Evolutionary conservation across 2,329 filamentous ascomycete species (phyloP), one percentile per base, ranked within the genome.

Genomic region (Chaetomiaceae sp.): DNA sequence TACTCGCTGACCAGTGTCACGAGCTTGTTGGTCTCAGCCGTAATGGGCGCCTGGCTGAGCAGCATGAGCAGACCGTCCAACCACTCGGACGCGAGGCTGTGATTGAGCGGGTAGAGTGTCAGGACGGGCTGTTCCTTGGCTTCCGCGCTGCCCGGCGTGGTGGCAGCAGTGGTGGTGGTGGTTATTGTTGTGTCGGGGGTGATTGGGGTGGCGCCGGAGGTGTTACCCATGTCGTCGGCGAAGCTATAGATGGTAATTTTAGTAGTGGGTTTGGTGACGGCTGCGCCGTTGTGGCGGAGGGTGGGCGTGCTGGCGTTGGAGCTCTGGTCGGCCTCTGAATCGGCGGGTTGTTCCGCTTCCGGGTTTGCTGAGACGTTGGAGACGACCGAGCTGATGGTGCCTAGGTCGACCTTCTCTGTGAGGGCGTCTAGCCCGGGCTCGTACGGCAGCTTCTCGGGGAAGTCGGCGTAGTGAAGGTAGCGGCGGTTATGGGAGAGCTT

Each of bases 51-150:
- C 70, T 99, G 94, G 66, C 95, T 90, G 21, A 99, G 78, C 50
- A 99, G 77, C 90, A 99, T 95, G 52, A 97, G 78, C 59, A 99
- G 73, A 1, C 94, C 94, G 67, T 99, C 94, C 5, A 99, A 78
- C 94, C 94, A 99, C 71, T 99, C 94, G 0, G 90, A 95, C 9
- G 94, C 94, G 43, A 94, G 74, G 59, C 84, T 89, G 66, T 94
- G 87, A 54, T 84, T 88, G 54, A 84, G 75, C 5, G 92, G 91
- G 68, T 90, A 85, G 48, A 99, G 77, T n/a, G 86, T 89, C 49
- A 99, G 76, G 20, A 97, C 79, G 1, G 88, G 78, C 46, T 82
- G 75, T 68, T 97, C 94, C 60, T 80, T 79, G 54, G 58, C 68
- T 18, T 71, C 70, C 65, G 29, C 71, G 29, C 62, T 64, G 27